Percentiles rank a stretch among this genome's conserved stretches.
These are phyloP conservation scores for Aspergillus neoniger DNA, from an alignment of 2,329 filamentous ascomycete species.

Conservation along the genomic window DNA sequence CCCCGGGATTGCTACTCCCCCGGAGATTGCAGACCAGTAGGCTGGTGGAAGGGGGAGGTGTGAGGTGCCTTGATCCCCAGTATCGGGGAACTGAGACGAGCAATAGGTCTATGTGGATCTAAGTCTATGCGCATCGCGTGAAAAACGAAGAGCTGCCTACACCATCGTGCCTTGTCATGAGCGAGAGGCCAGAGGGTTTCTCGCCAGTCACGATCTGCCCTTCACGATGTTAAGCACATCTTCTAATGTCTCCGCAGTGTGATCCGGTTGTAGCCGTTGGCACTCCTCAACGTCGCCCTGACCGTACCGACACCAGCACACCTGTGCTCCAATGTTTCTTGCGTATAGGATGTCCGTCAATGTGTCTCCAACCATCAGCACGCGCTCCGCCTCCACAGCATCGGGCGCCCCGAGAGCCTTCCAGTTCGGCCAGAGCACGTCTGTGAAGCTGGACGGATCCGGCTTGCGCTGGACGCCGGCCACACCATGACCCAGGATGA, in stretches of 20 bases:
- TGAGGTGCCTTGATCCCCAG: too few relatives aligned
- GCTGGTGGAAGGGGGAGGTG: too few relatives aligned
- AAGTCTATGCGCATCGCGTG: too few relatives aligned
- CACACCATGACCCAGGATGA: constrained; percentile 18
- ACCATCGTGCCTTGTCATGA: background rate
- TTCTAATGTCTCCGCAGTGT: constrained; percentile 14
- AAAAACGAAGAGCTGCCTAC: background rate
- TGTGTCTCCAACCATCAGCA: constrained; percentile 21
- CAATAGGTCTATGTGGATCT: too few relatives aligned
- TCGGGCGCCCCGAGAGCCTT: constrained; percentile 8
- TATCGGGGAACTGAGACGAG: too few relatives aligned
- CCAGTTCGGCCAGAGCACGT: constrained; percentile 19
- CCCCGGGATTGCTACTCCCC: too few relatives aligned
- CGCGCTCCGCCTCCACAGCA: background rate
- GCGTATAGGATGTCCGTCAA: constrained; percentile 19
- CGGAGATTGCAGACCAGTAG: too few relatives aligned
- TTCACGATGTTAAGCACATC: background rate
- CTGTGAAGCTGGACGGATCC: constrained; percentile 14
- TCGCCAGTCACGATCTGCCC: background rate
- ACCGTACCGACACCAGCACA: constrained; percentile 21
- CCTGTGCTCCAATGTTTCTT: constrained; percentile 14
- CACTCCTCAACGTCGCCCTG: constrained; percentile 18
- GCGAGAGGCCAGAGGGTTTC: background rate
- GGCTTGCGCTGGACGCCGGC: constrained; percentile 14
- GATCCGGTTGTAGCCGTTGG: constrained; percentile 12